Base-by-base conservation (phyloP, 192 early-diverging fungal genomes). In the Coemansia sp. region DNA sequence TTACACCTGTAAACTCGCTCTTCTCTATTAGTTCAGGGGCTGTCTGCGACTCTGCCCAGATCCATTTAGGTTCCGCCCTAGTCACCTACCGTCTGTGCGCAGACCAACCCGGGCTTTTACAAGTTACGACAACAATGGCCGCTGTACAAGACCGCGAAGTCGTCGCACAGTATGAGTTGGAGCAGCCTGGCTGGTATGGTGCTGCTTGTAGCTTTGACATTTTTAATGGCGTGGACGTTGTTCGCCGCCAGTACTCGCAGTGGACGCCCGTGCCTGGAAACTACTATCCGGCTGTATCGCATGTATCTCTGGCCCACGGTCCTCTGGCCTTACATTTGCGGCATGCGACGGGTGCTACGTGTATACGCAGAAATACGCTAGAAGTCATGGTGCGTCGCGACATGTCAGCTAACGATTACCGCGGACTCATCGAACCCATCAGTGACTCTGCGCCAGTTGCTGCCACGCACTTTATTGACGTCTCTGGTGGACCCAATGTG, bases 361-460 rank as follows among this genome's bases (percentile, higher is more conserved):
- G 80, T 17, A 17, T 75, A 7, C n/a, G 27, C 3, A 27, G 41
- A 0, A 62, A 68, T 14, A 63, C 59, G 10, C 58, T 82, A 38
- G 80, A 82, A 41, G 38, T 74, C 46, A 34, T 76, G 62, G 21
- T 82, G 66, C 80, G 74, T 45, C 75, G 80, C 50, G 68, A 67
- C 66, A 64, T 82, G 75, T 51, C 72, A 11, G 80, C 66, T 27
- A 82, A 82, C 66, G 80, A 82, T 45, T 82, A 63, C 64, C 80
- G 80, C 38, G 80, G 80, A 1, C 65, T 82, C 50, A 9, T 11
- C 5, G 27, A 25, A 7, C 80, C 80, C 7, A 27, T 82, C 45
- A 34, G 31, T 1, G 80, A 82, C 69, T 1, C 6, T 19, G 41
- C 27, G 0, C 57, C 69, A 2, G 80, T 67, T 7, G 19, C 50